Evolutionary conservation across 2,329 filamentous ascomycete genomes (phyloP), one percentile per base, ranked within the genome.

Genomic region (Penicillium sp.): DNA sequence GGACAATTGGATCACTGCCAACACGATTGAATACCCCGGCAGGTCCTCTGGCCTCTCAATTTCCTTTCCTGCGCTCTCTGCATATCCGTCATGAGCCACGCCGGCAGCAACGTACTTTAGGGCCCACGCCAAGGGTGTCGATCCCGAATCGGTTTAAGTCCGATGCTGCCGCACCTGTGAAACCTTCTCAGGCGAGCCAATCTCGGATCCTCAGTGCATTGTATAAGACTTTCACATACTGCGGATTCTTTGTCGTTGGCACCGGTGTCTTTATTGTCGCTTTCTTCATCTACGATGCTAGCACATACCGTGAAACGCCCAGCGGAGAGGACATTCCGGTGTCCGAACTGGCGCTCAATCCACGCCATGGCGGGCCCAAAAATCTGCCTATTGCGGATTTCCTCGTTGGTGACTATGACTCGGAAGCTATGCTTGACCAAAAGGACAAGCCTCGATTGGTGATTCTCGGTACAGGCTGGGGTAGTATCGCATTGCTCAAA

Each of bases 251-350:
- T 33, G 74, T 92, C 25, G 71, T 82, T 6, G 73, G 90, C 34
- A 62, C 85, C 37, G 81, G 84, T 22, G 68, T 75, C 3, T 73
- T 84, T 4, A 74, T 96, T 5, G 65, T 88, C 13, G 84, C 74
- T 32, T 95, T 98, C 72, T 98, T 98, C 67, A 53, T 92, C 52
- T 98, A 94, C 68, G 92, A 98, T 69, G 83, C 89, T 7, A 83
- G 80, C 32, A 98, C 92, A 10, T 98, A 98, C 69, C 80, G 78
- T 42, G 83, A 88, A 48, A 73, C 82, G 31, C 68, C 76, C 2
- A 76, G 73, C 5, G 73, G 75, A 16, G 70, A 72, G 48, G 89
- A 95, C 52, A 80, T 95, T 41, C 76, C 82, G 33, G 84, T 98
- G n/a, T 89, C 89, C 1, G 77, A 86, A 52, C 68, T 87, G 23